Evolutionary conservation across 805 yeast genomes (phyloP).

Genomic region (Pichia gijzeniarum): DNA sequence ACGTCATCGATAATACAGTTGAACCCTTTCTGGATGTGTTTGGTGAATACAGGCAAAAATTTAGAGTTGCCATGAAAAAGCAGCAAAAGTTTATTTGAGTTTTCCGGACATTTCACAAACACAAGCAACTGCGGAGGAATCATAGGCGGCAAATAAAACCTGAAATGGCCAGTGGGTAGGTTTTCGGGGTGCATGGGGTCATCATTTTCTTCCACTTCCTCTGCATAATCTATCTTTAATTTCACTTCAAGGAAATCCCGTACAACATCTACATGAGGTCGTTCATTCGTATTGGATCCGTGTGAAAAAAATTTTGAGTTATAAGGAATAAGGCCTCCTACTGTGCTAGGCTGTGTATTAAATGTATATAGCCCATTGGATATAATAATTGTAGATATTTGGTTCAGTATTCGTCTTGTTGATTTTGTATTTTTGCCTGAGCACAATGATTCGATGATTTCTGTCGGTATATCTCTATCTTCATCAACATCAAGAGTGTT

Average conservation of each 20-base stretch:
- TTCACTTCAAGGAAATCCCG: conserved; percentile 18
- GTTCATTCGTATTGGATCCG: conserved; percentile 19
- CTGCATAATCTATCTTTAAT: conserved; percentile 18
- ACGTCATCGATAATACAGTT: conserved; percentile 21
- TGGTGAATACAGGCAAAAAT: conserved; percentile 17
- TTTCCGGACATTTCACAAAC: conserved; percentile 17
- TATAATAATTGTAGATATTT: conserved; percentile 20
- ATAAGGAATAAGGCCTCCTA: conserved; percentile 16
- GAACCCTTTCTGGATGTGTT: conserved; percentile 20
- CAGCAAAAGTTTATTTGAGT: conserved; percentile 3
- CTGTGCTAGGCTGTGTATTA: not conserved
- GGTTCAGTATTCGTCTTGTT: conserved; percentile 15
- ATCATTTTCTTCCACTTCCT: not conserved
- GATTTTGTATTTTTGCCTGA: conserved; percentile 19
- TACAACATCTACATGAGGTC: conserved; percentile 21
- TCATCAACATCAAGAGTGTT: conserved; percentile 23
- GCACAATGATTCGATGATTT: conserved; percentile 27
- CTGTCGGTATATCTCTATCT: conserved; percentile 35
- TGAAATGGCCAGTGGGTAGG: conserved; percentile 24
- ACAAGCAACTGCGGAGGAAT: conserved; percentile 26
- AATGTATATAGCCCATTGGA: conserved; percentile 17
- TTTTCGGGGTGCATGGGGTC: conserved; percentile 4
- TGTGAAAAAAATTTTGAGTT: conserved; percentile 19
- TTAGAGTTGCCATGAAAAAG: conserved; percentile 18
- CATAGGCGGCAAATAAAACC: conserved; percentile 24